Evolutionary conservation across 192 early-diverging fungal genomes (phyloP), one percentile per base, ranked within the genome.

Genomic region (Gonapodya prolifera): DNA sequence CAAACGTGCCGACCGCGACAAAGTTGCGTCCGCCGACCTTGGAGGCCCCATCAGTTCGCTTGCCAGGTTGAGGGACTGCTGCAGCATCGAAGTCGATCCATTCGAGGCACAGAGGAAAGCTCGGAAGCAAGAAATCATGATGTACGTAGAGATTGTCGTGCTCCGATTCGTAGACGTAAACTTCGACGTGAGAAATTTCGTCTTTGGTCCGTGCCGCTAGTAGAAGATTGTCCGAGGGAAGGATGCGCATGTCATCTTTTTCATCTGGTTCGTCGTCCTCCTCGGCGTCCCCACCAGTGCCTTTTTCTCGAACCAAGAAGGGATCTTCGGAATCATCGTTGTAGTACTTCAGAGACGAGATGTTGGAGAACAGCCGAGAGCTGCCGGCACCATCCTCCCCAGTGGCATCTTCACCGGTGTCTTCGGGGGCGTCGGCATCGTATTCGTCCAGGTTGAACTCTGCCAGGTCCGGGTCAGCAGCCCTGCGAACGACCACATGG

Each of bases 121-220:
- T 88, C 35, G 98, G 95, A 23, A 99, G 84, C 95, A 98, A 94
- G 76, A 98, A 93, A 76, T 99, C 98, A 84, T 99, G 95, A 82
- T 98, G 96, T 28, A 97, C 94, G 83, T 97, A 99, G 74, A 98
- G 82, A 82, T 97, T 96, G 81, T 88, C 87, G 79, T 91, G 92
- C 23, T 86, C 88, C 30, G 81, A 83, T n/a, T 89, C 89, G 79
- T 94, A 97, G 1, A 98, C 83, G 70, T 95, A 95, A 8, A 98
- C 84, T 84, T 99, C 98, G 70, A 99, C 82, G 83, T 96, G 94
- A 75, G 94, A 95, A 34, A 99, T 89, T 30, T 98, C 95, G 83
- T 99, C 97, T 81, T 98, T 96, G 17, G 98, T 99, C 83, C 93
- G 95, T 75, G 94, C 94, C 1, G 93, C 94, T 33, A 99, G 78